Percentiles rank a stretch among this genome's conserved stretches.
Conservation (phyloP, 2,329 filamentous ascomycete genomes). For the Ploettnerulaceae sp. region DNA sequence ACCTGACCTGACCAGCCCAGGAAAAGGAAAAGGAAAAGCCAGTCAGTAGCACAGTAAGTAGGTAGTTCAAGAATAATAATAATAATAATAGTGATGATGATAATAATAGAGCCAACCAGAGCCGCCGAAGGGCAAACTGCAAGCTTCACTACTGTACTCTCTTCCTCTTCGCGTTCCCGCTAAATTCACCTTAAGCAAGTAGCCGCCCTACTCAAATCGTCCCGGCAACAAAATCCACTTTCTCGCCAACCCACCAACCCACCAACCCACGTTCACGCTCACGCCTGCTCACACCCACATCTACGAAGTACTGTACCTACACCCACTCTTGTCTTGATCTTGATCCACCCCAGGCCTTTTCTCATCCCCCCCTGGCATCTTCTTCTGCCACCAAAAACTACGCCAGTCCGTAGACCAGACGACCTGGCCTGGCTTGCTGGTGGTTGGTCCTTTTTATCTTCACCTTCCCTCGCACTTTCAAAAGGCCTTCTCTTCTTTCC, state of each 20-base stretch:
- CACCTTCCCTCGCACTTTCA: background rate
- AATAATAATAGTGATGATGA: background rate
- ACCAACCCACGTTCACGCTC: too few relatives aligned
- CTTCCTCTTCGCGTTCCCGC: too few relatives aligned
- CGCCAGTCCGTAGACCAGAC: background rate
- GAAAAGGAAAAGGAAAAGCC: background rate
- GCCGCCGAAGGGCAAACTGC: too few relatives aligned
- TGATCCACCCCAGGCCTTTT: too few relatives aligned
- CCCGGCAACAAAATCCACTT: too few relatives aligned
- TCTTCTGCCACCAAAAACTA: background rate
- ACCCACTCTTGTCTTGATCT: too few relatives aligned
- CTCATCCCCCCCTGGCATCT: background rate
- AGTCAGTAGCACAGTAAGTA: background rate
- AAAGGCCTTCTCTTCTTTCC: slow-evolving; percentile 9
- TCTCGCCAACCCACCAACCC: too few relatives aligned
- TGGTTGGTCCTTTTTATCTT: slow-evolving; percentile 2
- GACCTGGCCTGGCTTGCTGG: background rate
- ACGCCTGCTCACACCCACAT: too few relatives aligned
- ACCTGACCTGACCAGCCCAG: background rate
- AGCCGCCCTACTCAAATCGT: too few relatives aligned
- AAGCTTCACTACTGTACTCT: too few relatives aligned
- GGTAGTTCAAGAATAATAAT: background rate
- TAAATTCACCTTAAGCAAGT: too few relatives aligned
- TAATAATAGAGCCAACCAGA: background rate
- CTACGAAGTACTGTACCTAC: too few relatives aligned